Conservation (phyloP, 2,329 filamentous ascomycete species). For the Fusarium algeriense region DNA sequence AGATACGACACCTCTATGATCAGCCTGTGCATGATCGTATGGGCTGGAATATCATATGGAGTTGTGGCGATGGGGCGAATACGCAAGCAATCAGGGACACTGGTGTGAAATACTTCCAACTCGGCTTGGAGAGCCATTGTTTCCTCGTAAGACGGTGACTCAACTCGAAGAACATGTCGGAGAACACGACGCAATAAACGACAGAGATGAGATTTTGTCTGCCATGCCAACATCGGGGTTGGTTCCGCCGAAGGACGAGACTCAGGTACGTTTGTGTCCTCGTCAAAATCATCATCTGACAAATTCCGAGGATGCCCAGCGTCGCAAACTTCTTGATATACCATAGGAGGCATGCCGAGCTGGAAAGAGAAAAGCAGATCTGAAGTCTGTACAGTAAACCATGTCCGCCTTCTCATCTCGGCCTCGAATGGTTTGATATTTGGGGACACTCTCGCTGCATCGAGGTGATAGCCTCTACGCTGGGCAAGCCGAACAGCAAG, state of each 20-base stretch:
- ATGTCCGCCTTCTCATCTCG: conserved; percentile 64
- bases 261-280: conserved; percentile 57
- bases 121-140: conserved; percentile 55
- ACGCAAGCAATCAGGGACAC: conserved; percentile 56
- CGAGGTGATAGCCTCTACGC: conserved; percentile 65
- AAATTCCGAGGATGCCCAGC: conserved; percentile 61
- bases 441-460: conserved; percentile 56
- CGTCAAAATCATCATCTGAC: conserved; percentile 65
- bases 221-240: conserved; percentile 58
- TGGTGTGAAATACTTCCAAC: conserved; percentile 52
- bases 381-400: conserved; percentile 61
- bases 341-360: conserved; percentile 64
- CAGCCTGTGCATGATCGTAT: conserved; percentile 62
- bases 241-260: conserved; percentile 58
- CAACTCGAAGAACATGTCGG: conserved; percentile 55
- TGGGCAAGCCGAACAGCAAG: conserved; percentile 63
- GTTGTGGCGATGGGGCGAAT: conserved; percentile 58
- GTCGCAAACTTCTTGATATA: conserved; percentile 62
- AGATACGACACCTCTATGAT: conserved; percentile 63
- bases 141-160: conserved; percentile 52
- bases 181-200: conserved; percentile 59
- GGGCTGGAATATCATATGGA: conserved; percentile 58
- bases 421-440: conserved; percentile 62
- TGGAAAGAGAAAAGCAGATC: conserved; percentile 65
- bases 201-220: conserved; percentile 58